Base-by-base conservation (phyloP, 148 eudicot genomes). In the Gaultheria prostrata region DNA sequence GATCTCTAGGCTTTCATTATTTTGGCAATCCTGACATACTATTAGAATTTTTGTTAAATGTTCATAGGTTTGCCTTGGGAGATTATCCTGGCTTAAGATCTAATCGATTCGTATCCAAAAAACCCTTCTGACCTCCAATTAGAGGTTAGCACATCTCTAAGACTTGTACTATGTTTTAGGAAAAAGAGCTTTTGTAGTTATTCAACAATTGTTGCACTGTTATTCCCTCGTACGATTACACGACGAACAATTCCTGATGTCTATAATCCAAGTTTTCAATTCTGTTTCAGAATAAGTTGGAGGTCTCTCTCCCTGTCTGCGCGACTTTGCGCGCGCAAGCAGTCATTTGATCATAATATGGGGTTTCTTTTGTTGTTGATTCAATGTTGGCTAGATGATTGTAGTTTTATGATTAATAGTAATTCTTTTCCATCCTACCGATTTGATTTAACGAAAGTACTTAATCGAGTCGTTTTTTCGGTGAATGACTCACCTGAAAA, bases 91-190 rank as follows among this genome's bases (percentile, higher is more conserved):
- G 48, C 46, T 2, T 70, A 39, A 69, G 63, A n/a, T 53, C 35
- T 35, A 32, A 33, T 33, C n/a, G 24, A 80, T 70, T 65, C 75
- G 35, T 61, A 69, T 32, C 54, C 49, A 26, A 70, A 26, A 39
- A 78, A 35, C 26, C 14, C 7, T 56, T 32, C 80, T 46, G 69
- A 57, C 59, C 17, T 69, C 69, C 32, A 78, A 39, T 69, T 51
- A 70, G 56, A 84, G 85, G 78, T 67, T 84, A 51, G 82, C 59
- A 83, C 21, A n/a, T 59, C 26, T 49, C 69, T n/a, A 51, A 28
- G 51, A 67, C 59, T 48, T 5, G 43, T 39, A 39, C 26, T 24
- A 77, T 45, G 2, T 10, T 48, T 43, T 76, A 43, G n/a, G 30
- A 83, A 76, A 6, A 18, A n/a, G 0, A 48, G 26, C 63, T 33